Percentiles rank a stretch among this genome's conserved stretches.
Conservation (phyloP, 192 early-diverging fungal genomes). For the Umbelopsis ramanniana region DNA sequence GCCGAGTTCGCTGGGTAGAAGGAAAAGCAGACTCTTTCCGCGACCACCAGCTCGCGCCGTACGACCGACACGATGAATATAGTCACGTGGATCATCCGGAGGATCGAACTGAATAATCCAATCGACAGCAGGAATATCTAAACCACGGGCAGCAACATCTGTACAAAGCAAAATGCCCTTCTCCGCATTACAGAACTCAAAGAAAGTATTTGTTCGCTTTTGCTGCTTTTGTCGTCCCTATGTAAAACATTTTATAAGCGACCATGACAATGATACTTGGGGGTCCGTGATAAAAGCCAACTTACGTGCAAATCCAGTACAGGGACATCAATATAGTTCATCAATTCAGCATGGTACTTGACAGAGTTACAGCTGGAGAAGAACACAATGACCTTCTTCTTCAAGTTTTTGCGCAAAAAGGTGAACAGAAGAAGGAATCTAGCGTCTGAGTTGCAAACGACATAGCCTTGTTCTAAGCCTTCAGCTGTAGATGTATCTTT, state of each 20-base stretch:
- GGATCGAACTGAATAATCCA: conserved; percentile 99
- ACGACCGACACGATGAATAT: conserved; percentile 95
- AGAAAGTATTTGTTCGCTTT: conserved; percentile 98
- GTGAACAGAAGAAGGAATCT: conserved; percentile 98
- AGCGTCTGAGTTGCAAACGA: conserved; percentile 89
- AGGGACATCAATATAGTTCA: conserved; percentile 99
- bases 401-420: conserved; percentile 96
- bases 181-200: conserved; percentile 97
- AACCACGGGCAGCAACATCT: conserved; percentile 95
- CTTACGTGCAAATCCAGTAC: conserved; percentile 95
- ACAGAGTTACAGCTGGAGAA: conserved; percentile 98
- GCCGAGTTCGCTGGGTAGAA: conserved; percentile 91
- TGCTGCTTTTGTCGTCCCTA: conserved; percentile 96
- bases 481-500: conserved; percentile 96
- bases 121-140: conserved; percentile 97
- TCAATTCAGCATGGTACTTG: conserved; percentile 95
- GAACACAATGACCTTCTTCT: conserved; percentile 99
- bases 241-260: not conserved
- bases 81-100: conserved; percentile 98
- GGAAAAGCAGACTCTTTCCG: conserved; percentile 94
- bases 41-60: conserved; percentile 91
- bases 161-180: conserved; percentile 94
- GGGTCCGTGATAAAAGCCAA: not conserved
- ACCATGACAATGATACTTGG: not conserved
- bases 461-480: conserved; percentile 97